Evolutionary conservation across 2,329 filamentous ascomycete genomes (phyloP).

Genomic region (Emergomyces orientalis): DNA sequence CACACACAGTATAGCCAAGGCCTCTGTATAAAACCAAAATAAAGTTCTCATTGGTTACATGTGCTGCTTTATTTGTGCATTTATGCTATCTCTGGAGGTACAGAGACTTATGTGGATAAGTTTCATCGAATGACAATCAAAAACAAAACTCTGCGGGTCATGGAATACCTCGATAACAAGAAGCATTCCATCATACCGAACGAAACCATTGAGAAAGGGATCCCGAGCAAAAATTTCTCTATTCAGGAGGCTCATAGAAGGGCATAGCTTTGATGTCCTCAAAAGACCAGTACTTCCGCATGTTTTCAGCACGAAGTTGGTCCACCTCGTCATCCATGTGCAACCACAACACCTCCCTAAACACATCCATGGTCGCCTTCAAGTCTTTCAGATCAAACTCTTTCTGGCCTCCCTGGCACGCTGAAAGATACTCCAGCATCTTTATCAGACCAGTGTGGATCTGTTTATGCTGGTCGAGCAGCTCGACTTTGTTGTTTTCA

Average conservation of each 20-base stretch:
- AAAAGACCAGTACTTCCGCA: constrained; percentile 70
- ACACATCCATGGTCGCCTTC: constrained; percentile 63
- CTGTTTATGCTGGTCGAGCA: constrained; percentile 64
- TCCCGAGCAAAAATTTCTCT: too few species aligned
- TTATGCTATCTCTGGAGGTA: too few species aligned
- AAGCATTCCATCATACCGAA: too few species aligned
- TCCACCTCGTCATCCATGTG: constrained; percentile 80
- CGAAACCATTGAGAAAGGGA: too few species aligned
- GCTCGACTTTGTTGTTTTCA: constrained; percentile 45
- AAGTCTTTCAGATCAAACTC: constrained; percentile 51
- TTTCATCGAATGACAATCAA: too few species aligned
- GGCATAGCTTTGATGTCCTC: constrained; percentile 64
- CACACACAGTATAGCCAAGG: too few species aligned
- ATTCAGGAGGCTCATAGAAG: constrained; percentile 41
- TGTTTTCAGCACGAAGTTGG: constrained; percentile 72
- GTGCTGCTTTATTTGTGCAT: too few species aligned
- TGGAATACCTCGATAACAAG: too few species aligned
- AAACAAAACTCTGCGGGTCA: too few species aligned
- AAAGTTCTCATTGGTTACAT: too few species aligned
- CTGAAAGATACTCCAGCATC: constrained; percentile 54
- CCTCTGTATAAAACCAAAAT: too few species aligned
- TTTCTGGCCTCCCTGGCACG: constrained; percentile 53
- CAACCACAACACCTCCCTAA: constrained; percentile 68
- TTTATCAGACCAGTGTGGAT: constrained; percentile 69
- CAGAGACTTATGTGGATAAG: too few species aligned